These are phyloP conservation scores for Sphaceloma murrayae DNA, from an alignment of 2,329 filamentous ascomycete genomes.

Conservation along the genomic window DNA sequence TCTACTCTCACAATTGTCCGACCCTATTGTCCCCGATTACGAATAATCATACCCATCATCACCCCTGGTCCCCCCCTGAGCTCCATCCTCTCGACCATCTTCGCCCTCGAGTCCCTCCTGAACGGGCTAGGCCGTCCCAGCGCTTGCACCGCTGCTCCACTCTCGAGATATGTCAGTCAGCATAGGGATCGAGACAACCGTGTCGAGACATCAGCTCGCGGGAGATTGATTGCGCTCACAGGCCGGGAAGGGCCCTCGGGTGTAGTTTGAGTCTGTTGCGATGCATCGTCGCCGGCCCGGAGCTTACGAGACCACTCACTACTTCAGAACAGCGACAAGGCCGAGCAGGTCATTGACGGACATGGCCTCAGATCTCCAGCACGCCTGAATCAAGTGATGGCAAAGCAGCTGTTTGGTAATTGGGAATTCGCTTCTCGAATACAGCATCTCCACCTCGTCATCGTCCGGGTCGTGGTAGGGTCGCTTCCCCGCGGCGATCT, in stretches of 20 bases:
- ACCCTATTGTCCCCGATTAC: too few relatives aligned
- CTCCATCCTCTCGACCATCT: too few relatives aligned
- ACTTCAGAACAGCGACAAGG: not conserved
- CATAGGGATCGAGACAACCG: not conserved
- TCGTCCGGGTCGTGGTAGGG: not conserved
- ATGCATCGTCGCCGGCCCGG: not conserved
- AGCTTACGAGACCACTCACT: not conserved
- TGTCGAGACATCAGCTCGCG: not conserved
- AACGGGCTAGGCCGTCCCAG: too few relatives aligned
- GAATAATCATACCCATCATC: too few relatives aligned
- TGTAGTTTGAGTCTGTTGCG: not conserved
- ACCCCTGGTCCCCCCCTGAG: too few relatives aligned
- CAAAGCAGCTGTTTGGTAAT: not conserved
- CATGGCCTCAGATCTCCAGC: not conserved
- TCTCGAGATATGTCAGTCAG: not conserved
- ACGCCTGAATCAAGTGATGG: not conserved
- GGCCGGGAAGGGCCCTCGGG: not conserved
- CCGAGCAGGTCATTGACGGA: not conserved
- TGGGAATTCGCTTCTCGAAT: conserved; percentile 1
- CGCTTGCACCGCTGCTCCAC: too few relatives aligned
- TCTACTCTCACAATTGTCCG: too few relatives aligned
- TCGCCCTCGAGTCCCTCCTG: too few relatives aligned
- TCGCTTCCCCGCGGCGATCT: not conserved
- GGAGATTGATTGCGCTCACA: not conserved
- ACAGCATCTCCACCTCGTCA: not conserved